Conservation (phyloP, 2,329 filamentous ascomycete genomes). For the Fusarium palustre region DNA sequence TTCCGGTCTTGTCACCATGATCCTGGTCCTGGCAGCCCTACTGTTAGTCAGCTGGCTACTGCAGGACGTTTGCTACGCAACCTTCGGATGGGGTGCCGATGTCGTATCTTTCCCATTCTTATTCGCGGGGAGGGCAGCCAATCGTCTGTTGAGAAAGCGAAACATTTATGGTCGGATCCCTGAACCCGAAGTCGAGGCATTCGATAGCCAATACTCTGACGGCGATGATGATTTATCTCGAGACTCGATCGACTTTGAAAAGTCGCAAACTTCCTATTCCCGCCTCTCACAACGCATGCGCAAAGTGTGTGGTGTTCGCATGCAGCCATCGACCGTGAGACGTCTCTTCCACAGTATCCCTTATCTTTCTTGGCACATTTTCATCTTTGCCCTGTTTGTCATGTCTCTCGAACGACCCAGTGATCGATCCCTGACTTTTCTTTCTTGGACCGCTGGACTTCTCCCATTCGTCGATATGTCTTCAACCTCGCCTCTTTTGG, state of each 20-base stretch:
- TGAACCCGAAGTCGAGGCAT: constrained; percentile 17
- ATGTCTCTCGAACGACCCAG: constrained; percentile 44
- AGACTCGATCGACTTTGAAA: constrained; percentile 13
- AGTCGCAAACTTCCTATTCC: constrained; percentile 9
- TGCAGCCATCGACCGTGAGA: constrained; percentile 15
- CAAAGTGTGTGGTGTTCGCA: constrained; percentile 6
- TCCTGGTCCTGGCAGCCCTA: constrained; percentile 33
- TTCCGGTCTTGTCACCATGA: constrained; percentile 49
- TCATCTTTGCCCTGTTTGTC: constrained; percentile 41
- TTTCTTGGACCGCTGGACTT: constrained; percentile 52
- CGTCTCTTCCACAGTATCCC: constrained; percentile 25
- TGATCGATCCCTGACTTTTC: constrained; percentile 50
- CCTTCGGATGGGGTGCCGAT: constrained; percentile 47
- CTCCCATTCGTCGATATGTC: constrained; percentile 52
- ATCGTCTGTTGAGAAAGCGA: constrained; percentile 23
- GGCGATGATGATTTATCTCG: constrained; percentile 14
- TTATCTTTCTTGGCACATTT: constrained; percentile 41
- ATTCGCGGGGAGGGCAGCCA: constrained; percentile 17
- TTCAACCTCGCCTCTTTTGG: constrained; percentile 48
- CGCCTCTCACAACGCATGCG: constrained; percentile 1
- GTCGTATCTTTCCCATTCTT: constrained; percentile 46
- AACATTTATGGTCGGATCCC: constrained; percentile 22
- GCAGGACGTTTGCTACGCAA: constrained; percentile 43
- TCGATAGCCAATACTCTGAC: constrained; percentile 7
- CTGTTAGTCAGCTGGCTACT: constrained; percentile 41